Evolutionary conservation across 2,329 filamentous ascomycete species (phyloP), one percentile per base, ranked within the genome.

Genomic region (Didymella sp.): DNA sequence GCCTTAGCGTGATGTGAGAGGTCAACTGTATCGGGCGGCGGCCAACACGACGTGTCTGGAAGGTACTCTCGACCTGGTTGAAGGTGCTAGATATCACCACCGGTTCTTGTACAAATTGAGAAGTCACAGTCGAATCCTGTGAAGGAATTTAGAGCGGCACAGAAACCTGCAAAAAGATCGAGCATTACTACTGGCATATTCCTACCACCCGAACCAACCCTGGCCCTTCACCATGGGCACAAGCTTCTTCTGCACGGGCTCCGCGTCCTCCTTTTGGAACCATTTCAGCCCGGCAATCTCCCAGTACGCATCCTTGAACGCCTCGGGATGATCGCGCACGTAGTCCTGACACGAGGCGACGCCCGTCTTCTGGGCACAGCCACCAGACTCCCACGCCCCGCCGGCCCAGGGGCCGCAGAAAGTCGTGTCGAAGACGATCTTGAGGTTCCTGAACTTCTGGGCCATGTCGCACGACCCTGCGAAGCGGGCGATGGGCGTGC

Each of bases 391-490:
- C 33, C 33, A 37, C 7, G 17, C 17, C 1, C 19, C 35, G 19
- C 19, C 35, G 6, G 17, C 19, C 35, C 19, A 21, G 35, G 35
- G 5, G 9, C 35, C 35, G 35, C 35, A 38, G 35, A 38, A 38
- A 8, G 80, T 78, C 0, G 76, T 80, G 64, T 84, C 78, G 51
- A 85, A 76, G 30, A 83, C 72, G 44, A 76, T 61, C 22, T 60
- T 64, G 67, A 22, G 11, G 35, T 38, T 21, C 3, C 11, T 13
- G 35, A 38, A 38, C 11, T 21, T 22, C 11, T 7, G 33, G 1
- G 33, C 33, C 15, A 37, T 6, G n/a, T 37, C 33, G 33, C 33
- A 37, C 5, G n/a, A 17, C 7, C 33, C 33, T 9, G 33, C 5
- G 33, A 37, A 37, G n/a, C 17, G 33, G 6, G 33, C 33, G 33